Evolutionary conservation across 2,329 filamentous ascomycete genomes (phyloP).

Genomic region (Diplocarpon rosae): DNA sequence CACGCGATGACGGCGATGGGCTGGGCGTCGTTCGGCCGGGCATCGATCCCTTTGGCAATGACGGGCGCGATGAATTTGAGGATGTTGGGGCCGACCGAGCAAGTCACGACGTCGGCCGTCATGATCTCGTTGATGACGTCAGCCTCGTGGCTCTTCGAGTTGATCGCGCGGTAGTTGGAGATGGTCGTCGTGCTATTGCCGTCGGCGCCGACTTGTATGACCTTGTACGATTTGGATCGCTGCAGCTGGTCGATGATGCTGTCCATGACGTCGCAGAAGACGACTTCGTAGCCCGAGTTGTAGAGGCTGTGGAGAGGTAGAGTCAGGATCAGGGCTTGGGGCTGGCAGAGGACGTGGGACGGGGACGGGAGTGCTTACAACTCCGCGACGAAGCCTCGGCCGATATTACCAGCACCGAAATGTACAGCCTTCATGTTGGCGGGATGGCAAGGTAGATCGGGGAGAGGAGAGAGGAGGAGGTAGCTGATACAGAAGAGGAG

Average conservation of each 20-base stretch:
- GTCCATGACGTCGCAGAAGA: conserved; percentile 93
- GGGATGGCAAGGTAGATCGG: neutral
- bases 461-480: too few species aligned
- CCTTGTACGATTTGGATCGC: conserved; percentile 64
- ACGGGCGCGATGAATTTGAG: conserved; percentile 93
- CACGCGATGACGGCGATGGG: conserved; percentile 91
- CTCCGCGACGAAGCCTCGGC: conserved; percentile 32
- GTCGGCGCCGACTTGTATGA: conserved; percentile 83
- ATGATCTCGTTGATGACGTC: conserved; percentile 78
- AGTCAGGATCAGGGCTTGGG: too few species aligned
- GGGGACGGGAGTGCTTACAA: conserved; percentile 10
- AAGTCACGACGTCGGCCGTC: conserved; percentile 84
- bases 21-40: conserved; percentile 48
- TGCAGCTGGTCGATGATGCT: conserved; percentile 72
- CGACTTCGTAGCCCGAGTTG: conserved; percentile 87
- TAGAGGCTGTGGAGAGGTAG: conserved; percentile 44
- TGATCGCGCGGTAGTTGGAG: conserved; percentile 93
- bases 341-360: neutral
- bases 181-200: conserved; percentile 74
- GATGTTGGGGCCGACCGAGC: conserved; percentile 91
- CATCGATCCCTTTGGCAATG: conserved; percentile 87
- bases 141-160: conserved; percentile 76
- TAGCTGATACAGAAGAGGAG: too few species aligned
- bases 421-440: conserved; percentile 55
- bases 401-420: conserved; percentile 81